Percentiles rank a stretch among this genome's conserved stretches.
Evolutionary conservation across 345 rosid species (phyloP).

Genomic region (Pseudoturritis turrita): DNA sequence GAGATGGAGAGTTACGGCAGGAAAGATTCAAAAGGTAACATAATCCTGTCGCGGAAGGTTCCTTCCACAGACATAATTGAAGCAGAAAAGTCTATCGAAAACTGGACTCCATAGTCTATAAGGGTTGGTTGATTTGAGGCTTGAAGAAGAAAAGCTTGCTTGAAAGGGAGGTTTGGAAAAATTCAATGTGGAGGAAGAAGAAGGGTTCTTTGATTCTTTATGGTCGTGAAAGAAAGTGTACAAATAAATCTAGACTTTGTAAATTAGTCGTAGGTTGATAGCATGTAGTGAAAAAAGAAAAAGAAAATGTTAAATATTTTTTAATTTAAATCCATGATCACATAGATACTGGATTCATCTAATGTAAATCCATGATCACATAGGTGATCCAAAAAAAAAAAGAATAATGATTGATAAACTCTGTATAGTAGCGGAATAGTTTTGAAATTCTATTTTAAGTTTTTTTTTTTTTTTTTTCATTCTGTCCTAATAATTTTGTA

Average conservation of each 20-base stretch:
- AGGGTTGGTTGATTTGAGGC: background rate
- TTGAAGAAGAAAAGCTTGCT: background rate
- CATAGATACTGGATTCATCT: background rate
- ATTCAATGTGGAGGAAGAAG: slow-evolving; percentile 4
- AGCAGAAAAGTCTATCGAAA: slow-evolving; percentile 19
- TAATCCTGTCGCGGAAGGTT: slow-evolving; percentile 40
- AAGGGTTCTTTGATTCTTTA: background rate
- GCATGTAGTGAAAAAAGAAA: background rate
- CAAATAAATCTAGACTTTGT: background rate
- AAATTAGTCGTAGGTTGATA: background rate
- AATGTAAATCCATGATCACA: too few species aligned
- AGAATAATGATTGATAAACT: too few species aligned
- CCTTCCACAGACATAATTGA: slow-evolving; percentile 27
- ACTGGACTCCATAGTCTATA: background rate
- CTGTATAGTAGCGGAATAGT: too few species aligned
- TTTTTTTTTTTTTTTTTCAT: too few species aligned
- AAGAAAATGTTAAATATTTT: background rate
- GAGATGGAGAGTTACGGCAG: slow-evolving; percentile 33
- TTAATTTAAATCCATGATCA: background rate
- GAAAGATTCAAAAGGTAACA: slow-evolving; percentile 66
- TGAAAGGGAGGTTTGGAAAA: background rate
- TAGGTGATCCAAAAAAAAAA: too few species aligned
- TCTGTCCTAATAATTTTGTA: too few species aligned
- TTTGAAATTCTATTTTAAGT: too few species aligned
- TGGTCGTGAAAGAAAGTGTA: background rate